Base-by-base conservation (phyloP, 768 basidiomycete species). In the Lactifluus pinguis region DNA sequence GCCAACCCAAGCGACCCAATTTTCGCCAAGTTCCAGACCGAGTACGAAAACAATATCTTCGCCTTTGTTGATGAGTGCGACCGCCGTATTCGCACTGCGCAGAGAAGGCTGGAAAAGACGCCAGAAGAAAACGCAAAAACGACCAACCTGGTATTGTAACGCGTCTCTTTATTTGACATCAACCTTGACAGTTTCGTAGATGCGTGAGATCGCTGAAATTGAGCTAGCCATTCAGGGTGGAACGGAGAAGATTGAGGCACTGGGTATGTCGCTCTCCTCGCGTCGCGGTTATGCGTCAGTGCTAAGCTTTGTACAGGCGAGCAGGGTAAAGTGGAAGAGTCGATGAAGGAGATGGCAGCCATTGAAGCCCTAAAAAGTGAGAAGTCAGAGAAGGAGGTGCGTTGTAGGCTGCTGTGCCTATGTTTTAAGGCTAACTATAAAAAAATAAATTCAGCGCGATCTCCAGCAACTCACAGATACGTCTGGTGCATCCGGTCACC, bases 71-170 rank as follows among this genome's bases (percentile, higher is more conserved):
- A 98, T 69, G 97, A 99, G 72, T 98, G 95, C 76, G 97, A 99
- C 80, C 78, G 97, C 69, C 81, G 95, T 70, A 98, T 99, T 75
- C 80, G 92, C 42, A 84, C 90, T 42, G 92, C 94, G 48, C 97
- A 99, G 72, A 81, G 93, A 67, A 82, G 97, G 70, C 75, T 99
- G 70, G 97, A 99, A 79, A 99, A 99, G 80, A 99, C 97, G 6
- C 97, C 97, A 38, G 97, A 98, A 76, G 97, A 99, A 79, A 99
- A 99, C 72, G 93, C 94, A 53, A 97, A 98, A 76, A 98, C 95
- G 36, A 98, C 97, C 4, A 94, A 95, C 73, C 74, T 99, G 78
- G 90, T 89, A 25, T 64, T 50, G 83, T 74, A 21, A 38, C 13
- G n/a, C n/a, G 30, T 21, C 34, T 61, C 17, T 21, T 25, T 19